A percentile compares a stretch with the other conserved stretches of the same genome.
Conservation (phyloP, 495 filamentous ascomycete species). For the Evernia prunastri region DNA sequence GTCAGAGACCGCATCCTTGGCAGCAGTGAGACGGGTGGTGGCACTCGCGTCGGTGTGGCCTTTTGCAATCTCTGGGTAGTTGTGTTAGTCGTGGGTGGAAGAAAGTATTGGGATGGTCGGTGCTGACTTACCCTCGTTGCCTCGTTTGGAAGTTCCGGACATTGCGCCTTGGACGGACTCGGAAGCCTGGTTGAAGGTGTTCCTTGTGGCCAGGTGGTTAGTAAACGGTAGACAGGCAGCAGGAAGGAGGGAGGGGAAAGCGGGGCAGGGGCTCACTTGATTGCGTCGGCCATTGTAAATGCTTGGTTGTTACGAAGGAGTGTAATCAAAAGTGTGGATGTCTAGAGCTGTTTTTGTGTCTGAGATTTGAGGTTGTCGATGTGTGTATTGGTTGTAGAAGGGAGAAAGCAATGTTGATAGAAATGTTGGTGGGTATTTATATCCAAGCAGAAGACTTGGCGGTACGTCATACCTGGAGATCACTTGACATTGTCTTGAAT, state of each 20-base stretch:
- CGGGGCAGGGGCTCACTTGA: conserved; percentile 21
- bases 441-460: background rate
- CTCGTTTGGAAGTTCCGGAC: conserved; percentile 51
- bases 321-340: conserved; percentile 18
- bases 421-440: background rate
- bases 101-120: background rate
- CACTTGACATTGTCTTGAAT: background rate
- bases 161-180: conserved; percentile 49
- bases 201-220: conserved; percentile 27
- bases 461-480: conserved; percentile 11
- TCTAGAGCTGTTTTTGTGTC: background rate
- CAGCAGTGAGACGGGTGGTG: conserved; percentile 46
- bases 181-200: conserved; percentile 56
- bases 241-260: background rate
- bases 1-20: conserved; percentile 50
- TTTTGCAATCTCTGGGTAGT: conserved; percentile 46
- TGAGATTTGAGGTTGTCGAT: background rate
- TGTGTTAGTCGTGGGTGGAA: conserved; percentile 9
- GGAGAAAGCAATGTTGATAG: background rate
- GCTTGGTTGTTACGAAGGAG: conserved; percentile 21
- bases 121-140: conserved; percentile 45
- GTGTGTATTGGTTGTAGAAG: background rate
- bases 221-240: background rate
- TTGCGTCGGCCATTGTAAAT: conserved; percentile 25
- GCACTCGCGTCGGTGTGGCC: conserved; percentile 42